Evolutionary conservation across 2,329 filamentous ascomycete genomes (phyloP).

Genomic region (Colletotrichum sp.): DNA sequence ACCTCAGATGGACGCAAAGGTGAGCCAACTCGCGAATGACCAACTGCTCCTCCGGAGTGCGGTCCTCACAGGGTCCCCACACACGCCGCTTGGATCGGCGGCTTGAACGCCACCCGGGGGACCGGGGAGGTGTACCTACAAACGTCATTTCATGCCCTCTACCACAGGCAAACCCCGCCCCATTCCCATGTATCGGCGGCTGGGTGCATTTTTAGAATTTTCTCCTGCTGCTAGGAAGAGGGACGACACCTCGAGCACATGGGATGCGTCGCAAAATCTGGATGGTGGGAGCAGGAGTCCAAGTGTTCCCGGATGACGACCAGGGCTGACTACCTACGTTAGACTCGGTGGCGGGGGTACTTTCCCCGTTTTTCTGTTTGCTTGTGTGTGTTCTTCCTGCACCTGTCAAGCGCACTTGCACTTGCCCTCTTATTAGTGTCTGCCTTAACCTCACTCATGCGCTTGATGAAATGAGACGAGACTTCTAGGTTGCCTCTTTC

Average conservation of each 20-base stretch:
- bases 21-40: background rate
- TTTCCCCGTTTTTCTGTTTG: constrained; percentile 10
- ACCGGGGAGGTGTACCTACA: background rate
- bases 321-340: background rate
- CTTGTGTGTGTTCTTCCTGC: background rate
- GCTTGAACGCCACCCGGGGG: constrained; percentile 10
- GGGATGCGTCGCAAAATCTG: background rate
- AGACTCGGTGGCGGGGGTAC: constrained; percentile 2
- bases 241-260: background rate
- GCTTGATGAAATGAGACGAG: background rate
- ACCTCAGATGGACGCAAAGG: background rate
- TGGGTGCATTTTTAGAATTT: background rate
- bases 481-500: background rate
- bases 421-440: background rate
- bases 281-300: background rate
- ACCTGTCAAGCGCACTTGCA: background rate
- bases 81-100: constrained; percentile 6
- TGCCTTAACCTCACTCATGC: background rate
- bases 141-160: constrained; percentile 7
- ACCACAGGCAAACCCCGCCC: background rate
- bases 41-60: background rate
- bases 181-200: background rate
- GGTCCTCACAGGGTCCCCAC: background rate
- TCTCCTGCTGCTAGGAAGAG: background rate
- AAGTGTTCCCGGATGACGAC: background rate